A percentile compares a stretch with the other conserved stretches of the same genome.
Evolutionary conservation across 2,329 filamentous ascomycete species (phyloP).

Genomic region (Colletotrichum higginsianum): DNA sequence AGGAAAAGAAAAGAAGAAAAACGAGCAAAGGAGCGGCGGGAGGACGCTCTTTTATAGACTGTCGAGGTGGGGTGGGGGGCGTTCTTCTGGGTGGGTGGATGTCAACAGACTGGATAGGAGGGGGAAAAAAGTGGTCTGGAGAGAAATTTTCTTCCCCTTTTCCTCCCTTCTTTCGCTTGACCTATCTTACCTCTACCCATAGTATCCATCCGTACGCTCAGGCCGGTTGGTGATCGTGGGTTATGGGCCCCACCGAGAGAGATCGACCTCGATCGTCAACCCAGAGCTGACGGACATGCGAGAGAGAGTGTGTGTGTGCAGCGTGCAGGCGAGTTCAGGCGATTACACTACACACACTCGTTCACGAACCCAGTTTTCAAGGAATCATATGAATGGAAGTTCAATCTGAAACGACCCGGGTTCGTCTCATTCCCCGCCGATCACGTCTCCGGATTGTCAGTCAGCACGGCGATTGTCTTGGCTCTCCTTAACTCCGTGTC

Average conservation of each 20-base stretch:
- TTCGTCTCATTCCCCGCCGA: too few species aligned
- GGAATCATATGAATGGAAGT: too few species aligned
- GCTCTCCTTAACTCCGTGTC: too few species aligned
- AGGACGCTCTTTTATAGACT: not conserved
- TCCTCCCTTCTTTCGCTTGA: not conserved
- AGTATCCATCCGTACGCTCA: not conserved
- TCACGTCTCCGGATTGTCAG: too few species aligned
- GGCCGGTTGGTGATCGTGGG: conserved; percentile 1
- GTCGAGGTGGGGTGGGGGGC: not conserved
- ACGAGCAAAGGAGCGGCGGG: not conserved
- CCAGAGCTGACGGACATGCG: not conserved
- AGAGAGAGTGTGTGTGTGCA: not conserved
- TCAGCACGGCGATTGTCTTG: too few species aligned
- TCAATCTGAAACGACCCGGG: not conserved
- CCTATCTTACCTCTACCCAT: too few species aligned
- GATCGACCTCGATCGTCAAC: not conserved
- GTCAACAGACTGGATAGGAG: too few species aligned
- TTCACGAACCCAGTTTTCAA: not conserved
- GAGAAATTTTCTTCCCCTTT: not conserved
- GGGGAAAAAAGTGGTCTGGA: not conserved
- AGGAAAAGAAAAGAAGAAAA: conserved; percentile 63
- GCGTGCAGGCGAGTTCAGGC: not conserved
- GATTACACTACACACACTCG: not conserved
- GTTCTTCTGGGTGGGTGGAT: not conserved
- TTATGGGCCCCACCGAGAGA: not conserved